Percentiles rank a stretch among this genome's conserved stretches.
These are phyloP conservation scores for Castanea sativa DNA, from an alignment of 306 rosid genomes.

Conservation along the genomic window DNA sequence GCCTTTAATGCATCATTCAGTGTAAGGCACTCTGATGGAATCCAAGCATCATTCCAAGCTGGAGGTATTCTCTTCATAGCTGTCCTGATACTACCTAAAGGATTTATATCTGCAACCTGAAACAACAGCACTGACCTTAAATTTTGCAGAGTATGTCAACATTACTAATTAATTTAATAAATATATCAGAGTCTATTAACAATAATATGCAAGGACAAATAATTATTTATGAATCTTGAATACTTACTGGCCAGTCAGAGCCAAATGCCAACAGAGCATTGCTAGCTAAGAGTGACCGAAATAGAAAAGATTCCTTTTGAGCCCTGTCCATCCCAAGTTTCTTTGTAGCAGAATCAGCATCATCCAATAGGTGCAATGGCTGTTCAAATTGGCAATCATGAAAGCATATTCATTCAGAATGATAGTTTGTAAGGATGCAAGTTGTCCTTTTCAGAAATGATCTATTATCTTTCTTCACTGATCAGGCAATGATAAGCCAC, in stretches of 20 bases:
- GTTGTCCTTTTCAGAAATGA: neutral
- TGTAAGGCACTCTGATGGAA: slow-evolving; percentile 65
- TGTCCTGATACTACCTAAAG: slow-evolving; percentile 61
- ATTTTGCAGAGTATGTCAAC: neutral
- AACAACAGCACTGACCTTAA: slow-evolving; percentile 18
- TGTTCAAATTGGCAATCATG: slow-evolving; percentile 32
- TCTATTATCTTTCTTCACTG: neutral
- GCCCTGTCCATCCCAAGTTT: slow-evolving; percentile 89
- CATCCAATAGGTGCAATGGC: slow-evolving; percentile 82
- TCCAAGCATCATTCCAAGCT: slow-evolving; percentile 63
- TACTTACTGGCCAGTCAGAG: slow-evolving; percentile 88
- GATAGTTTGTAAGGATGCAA: neutral
- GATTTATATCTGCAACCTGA: slow-evolving; percentile 69
- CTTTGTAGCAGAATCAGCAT: slow-evolving; percentile 50
- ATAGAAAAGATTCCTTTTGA: slow-evolving; percentile 64
- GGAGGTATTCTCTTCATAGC: slow-evolving; percentile 67
- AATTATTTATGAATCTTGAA: neutral
- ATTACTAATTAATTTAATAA: neutral
- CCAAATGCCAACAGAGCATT: slow-evolving; percentile 65
- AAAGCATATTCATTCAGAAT: neutral
- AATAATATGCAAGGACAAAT: slow-evolving; percentile 6
- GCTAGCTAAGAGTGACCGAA: slow-evolving; percentile 52
- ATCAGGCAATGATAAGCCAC: neutral
- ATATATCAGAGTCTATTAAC: no score
- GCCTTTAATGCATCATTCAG: slow-evolving; percentile 66